Evolutionary conservation across 495 filamentous ascomycete species (phyloP), one percentile per base, ranked within the genome.

Genomic region (Penicillium manginii): DNA sequence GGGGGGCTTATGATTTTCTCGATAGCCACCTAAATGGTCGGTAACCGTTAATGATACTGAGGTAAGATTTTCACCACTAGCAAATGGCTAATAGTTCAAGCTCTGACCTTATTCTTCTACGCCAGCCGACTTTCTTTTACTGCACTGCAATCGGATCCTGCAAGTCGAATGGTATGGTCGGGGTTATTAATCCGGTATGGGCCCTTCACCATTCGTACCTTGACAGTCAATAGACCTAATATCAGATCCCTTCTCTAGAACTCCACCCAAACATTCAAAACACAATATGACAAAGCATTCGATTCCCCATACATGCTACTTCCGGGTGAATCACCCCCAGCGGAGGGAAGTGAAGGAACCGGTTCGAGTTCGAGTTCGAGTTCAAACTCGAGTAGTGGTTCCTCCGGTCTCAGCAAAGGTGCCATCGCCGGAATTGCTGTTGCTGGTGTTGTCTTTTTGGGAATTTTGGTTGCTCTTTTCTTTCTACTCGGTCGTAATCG

Each of bases 81-180:
- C 19, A 22, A 2, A 22, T 10, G 15, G 18, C 14, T 14, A 47
- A 9, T 12, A 10, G 19, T 10, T 39, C 11, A 32, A 23, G n/a
- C 35, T 43, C 60, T 64, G 40, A 63, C 42, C 11, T 15, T 11
- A 26, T 10, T 29, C 11, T 2, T 39, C 6, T 31, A 19, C 7
- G 15, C 21, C 14, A 76, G 75, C 75, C 75, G 21, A 70, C 57
- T 5, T 78, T 76, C 55, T 78, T 70, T 57, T 78, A 78, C 52
- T 78, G 74, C 39, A 76, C 73, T 1, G 78, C 73, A 1, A 61
- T 71, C 11, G 67, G 67, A 39, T 81, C 75, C 29, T 81, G 77
- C 49, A 53, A 62, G 6, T 55, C 59, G 4, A 78, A 77, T 56
- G 72, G 71, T 31, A 79, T 79, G 75, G 73, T 81, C 8, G 74